Evolutionary conservation across 148 eudicot genomes (phyloP), one percentile per base, ranked within the genome.

Genomic region (Arbutus unedo): DNA sequence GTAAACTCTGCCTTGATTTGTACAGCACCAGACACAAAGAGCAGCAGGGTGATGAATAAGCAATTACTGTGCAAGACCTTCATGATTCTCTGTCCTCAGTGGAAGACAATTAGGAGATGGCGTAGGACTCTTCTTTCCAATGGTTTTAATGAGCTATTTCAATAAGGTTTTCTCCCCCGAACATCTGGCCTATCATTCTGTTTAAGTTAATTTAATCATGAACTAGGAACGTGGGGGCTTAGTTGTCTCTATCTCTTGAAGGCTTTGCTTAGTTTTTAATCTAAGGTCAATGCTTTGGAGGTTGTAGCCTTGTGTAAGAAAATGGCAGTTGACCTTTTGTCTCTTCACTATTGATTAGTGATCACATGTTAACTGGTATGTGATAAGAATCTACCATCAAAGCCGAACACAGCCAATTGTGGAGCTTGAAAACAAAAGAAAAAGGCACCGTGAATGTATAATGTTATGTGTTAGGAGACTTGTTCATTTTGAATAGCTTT

Each of bases 31-130:
- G 76, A 79, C 3, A 83, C 59, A 6, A 53, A 79, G 57, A 84
- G 53, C 19, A 87, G 78, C 85, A 87, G 57, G 57, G 72, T 67
- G 68, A 87, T 79, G 14, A 82, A 53, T 64, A 84, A 84, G 71
- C 81, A 75, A 44, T 47, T 67, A 5, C 38, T 59, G 77, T 45
- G 67, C 8, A 76, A 60, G 79, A 51, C 78, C 79, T 76, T 76
- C 88, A 86, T 82, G 74, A 76, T 81, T 79, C 68, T 62, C 2
- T 64, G 50, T 53, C 50, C 44, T 83, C 48, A 67, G 16, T 54
- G 75, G 59, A 23, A 75, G 41, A 66, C 15, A 76, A 5, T 50
- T 21, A 53, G 49, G n/a, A 78, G 68, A 11, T 74, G 74, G 66
- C 23, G 80, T 18, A 19, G 8, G 38, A 8, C 60, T 9, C 25